Base-by-base conservation (phyloP, 495 filamentous ascomycete genomes). In the Rostrohypoxylon terebratum region DNA sequence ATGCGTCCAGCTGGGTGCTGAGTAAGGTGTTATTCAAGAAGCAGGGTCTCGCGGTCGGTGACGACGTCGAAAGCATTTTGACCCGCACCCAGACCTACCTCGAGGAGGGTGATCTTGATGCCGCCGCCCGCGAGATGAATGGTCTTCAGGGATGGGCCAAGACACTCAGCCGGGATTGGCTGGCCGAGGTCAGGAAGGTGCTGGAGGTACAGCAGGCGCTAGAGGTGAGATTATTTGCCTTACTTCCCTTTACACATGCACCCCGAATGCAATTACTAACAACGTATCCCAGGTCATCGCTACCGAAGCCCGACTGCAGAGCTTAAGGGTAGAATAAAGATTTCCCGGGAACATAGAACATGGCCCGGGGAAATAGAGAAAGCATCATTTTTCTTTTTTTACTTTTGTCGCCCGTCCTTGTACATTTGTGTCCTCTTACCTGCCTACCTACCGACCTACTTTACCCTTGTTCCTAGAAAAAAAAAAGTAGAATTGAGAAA, bases 21-120 rank as follows among this genome's bases (percentile, higher is more conserved):
- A 96, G 92, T 83, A 94, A 97, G 81, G 84, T 98, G 23, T 86
- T 98, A 80, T 98, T 99, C 87, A 92, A 91, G 85, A 97, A 97
- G 85, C 87, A 93, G 76, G 92, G 90, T n/a, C 83, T 96, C 45
- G 90, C 94, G 0, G 86, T 87, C 28, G 95, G 96, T 23, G 89
- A 96, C 73, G 96, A 99, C 77, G 95, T 98, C 20, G 96, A 98
- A 86, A 97, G 93, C 77, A 89, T 97, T 68, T 87, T 99, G 11
- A 90, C 92, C 2, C 85, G 96, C 63, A 93, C 96, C 2, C 94
- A 98, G 81, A 94, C 87, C 3, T 86, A 91, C 71, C 84, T 99
- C 11, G 94, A 98, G 82, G 92, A 98, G 81, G 96, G 96, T 31
- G 88, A 96, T 73, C 81, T 99, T 34, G 96, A 99, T 77, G 90